Evolutionary conservation across 768 basidiomycete species (phyloP).

Genomic region (Boletus subparvulus): DNA sequence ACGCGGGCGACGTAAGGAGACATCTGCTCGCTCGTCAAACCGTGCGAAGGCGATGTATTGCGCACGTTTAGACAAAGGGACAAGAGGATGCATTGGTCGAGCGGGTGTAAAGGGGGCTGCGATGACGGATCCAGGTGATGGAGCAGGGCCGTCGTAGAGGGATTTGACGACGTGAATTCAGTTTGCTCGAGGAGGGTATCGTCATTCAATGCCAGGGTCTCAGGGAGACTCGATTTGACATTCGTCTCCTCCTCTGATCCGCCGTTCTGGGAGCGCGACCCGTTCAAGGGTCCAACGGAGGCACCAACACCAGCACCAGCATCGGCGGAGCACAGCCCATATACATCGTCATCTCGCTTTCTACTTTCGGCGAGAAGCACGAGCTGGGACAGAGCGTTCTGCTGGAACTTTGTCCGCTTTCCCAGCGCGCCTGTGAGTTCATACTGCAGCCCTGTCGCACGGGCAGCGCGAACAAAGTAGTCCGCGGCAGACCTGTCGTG

Average conservation of each 20-base stretch:
- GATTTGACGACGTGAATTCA: constrained; percentile 76
- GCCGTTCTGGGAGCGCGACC: constrained; percentile 7
- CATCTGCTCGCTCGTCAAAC: constrained; percentile 92
- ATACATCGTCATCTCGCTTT: constrained; percentile 33
- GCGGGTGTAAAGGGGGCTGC: constrained; percentile 86
- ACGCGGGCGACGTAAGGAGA: constrained; percentile 87
- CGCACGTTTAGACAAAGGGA: constrained; percentile 87
- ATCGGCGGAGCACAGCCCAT: constrained; percentile 8
- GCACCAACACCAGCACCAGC: not conserved
- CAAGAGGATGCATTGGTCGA: constrained; percentile 92
- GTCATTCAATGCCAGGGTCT: constrained; percentile 84
- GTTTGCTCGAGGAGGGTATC: constrained; percentile 96
- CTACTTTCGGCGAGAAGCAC: constrained; percentile 91
- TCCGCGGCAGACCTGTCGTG: constrained; percentile 79
- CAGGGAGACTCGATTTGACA: constrained; percentile 50
- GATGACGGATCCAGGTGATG: constrained; percentile 74
- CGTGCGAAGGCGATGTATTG: constrained; percentile 87
- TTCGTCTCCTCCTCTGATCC: not conserved
- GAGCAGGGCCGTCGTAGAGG: constrained; percentile 50
- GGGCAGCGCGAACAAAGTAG: constrained; percentile 74
- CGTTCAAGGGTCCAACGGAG: constrained; percentile 4
- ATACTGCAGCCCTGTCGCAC: constrained; percentile 76
- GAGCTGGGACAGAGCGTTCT: constrained; percentile 81
- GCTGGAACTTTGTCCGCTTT: constrained; percentile 92
- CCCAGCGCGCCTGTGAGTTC: constrained; percentile 92